Conservation (phyloP, 108 stramenopile species). For the Asterionellopsis glacialis region DNA sequence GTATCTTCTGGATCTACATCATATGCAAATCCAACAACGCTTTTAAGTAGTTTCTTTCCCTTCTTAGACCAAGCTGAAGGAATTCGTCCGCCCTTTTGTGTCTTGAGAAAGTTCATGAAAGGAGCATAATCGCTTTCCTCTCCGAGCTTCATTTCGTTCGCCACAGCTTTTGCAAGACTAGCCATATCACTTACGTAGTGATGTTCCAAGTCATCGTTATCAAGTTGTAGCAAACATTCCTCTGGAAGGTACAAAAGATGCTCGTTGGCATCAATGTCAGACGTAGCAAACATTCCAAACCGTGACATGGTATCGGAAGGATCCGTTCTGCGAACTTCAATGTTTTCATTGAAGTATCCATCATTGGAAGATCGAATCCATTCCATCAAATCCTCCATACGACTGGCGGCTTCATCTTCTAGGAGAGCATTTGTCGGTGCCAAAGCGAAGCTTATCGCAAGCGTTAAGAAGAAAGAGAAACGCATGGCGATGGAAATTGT, state of each 20-base stretch:
- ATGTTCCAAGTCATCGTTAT: not conserved
- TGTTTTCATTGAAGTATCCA: conserved; percentile 14
- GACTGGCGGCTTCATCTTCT: no score
- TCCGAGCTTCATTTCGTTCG: conserved; percentile 34
- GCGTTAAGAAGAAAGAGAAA: no score
- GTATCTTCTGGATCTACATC: not conserved
- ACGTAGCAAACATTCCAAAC: conserved; percentile 30
- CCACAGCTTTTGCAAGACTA: conserved; percentile 12
- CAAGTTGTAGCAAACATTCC: not conserved
- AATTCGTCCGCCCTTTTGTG: conserved; percentile 30
- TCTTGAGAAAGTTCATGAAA: conserved; percentile 59
- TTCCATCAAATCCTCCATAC: not conserved
- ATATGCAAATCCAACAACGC: conserved; percentile 11
- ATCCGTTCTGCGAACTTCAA: conserved; percentile 11
- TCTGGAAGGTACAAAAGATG: conserved; percentile 20
- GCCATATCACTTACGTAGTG: conserved; percentile 10
- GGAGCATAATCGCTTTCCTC: conserved; percentile 57
- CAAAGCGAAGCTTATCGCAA: no score
- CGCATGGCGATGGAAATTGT: no score
- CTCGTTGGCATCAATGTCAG: conserved; percentile 16
- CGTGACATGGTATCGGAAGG: not conserved
- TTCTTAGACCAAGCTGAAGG: conserved; percentile 48
- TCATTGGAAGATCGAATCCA: conserved; percentile 12
- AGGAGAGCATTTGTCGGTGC: no score
- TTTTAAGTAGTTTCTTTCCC: conserved; percentile 29